phyloP scores from a whole-genome alignment of 2,329 filamentous ascomycete species.

The Epichloe gansuensis region DNA sequence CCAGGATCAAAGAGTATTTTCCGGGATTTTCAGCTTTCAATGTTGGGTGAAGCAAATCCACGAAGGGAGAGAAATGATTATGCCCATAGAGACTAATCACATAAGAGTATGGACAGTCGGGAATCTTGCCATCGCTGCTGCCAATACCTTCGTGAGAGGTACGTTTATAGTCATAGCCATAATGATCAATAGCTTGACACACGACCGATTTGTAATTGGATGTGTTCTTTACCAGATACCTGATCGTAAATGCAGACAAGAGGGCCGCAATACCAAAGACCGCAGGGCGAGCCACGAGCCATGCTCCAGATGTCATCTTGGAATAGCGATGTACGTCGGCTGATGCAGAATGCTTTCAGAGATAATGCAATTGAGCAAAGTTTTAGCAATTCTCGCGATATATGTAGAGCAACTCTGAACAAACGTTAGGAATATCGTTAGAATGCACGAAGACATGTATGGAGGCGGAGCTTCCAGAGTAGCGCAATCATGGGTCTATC shows the following conservation, averaged over 20 bases:
- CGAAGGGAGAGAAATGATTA: constrained; percentile 7
- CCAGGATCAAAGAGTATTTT: constrained; percentile 6
- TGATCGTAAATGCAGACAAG: neutral
- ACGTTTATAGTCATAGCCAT: neutral
- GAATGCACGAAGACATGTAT: neutral
- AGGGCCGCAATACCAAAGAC: neutral
- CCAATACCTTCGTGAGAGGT: neutral
- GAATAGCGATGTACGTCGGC: neutral
- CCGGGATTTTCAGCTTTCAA: constrained; percentile 3
- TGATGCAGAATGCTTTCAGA: neutral
- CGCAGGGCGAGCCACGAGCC: neutral
- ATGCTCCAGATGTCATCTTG: neutral
- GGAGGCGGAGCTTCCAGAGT: neutral
- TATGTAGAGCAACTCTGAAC: neutral
- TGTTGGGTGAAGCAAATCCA: constrained; percentile 4
- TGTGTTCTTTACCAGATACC: neutral
- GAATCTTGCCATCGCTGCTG: neutral
- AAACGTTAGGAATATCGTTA: too few relatives aligned
- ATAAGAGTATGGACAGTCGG: constrained; percentile 8
- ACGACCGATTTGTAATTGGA: neutral
- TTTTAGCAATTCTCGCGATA: neutral
- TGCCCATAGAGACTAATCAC: constrained; percentile 7
- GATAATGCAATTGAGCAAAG: neutral
- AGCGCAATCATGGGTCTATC: neutral
- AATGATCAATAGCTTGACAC: neutral